A percentile compares a stretch with the other conserved stretches of the same genome.
These are phyloP conservation scores for Neurospora discreta DNA, from an alignment of 495 filamentous ascomycete species.

Conservation along the genomic window DNA sequence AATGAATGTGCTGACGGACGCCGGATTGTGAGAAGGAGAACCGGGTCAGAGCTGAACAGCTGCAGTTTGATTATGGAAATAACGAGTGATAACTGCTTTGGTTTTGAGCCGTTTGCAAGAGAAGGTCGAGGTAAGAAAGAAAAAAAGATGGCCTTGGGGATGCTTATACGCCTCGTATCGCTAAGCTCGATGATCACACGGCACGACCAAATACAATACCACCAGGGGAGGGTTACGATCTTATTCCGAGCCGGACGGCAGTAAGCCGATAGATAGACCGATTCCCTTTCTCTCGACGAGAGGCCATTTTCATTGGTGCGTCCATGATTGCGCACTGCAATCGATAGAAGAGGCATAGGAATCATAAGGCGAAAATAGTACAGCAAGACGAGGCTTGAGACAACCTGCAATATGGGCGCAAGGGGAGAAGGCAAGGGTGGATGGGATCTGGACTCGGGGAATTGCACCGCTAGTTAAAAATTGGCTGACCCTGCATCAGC, in stretches of 20 bases:
- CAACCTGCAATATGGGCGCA: neutral
- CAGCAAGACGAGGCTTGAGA: neutral
- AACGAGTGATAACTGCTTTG: neutral
- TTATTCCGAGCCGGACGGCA: neutral
- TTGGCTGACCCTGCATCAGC: neutral
- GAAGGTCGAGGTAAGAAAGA: neutral
- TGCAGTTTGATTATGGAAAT: neutral
- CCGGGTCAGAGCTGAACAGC: neutral
- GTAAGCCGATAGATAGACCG: neutral
- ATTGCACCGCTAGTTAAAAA: neutral
- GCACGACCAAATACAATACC: neutral
- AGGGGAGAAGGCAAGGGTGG: neutral
- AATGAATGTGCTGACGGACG: neutral
- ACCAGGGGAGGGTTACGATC: neutral
- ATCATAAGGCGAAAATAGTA: neutral
- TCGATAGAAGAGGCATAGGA: neutral
- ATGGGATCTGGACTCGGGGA: neutral
- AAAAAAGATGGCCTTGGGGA: neutral
- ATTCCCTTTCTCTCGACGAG: neutral
- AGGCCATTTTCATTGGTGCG: neutral
- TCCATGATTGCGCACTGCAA: neutral
- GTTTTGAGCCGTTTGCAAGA: neutral
- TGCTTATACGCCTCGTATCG: neutral
- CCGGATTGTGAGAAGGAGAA: neutral
- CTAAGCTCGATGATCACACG: neutral